Base-by-base conservation (phyloP, 495 filamentous ascomycete genomes). In the Xylaria cubensis region DNA sequence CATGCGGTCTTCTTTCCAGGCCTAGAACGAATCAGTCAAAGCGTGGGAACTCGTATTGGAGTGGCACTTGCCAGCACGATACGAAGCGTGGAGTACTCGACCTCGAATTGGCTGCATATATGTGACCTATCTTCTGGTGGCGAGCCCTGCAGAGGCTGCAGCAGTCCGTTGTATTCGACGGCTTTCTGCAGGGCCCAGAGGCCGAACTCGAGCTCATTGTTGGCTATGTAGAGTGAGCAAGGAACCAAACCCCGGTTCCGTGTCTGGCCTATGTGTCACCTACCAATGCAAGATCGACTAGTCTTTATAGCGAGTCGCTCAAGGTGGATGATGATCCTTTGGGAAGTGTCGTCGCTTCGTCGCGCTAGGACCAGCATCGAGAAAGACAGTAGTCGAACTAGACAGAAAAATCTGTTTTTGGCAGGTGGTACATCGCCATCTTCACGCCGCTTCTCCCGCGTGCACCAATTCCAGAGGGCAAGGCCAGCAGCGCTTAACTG, bases 41-140 rank as follows among this genome's bases (percentile, higher is more conserved):
- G 58, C 62, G 64, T 74, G 36, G 76, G 50, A 58, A 61, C 41
- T 72, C 21, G 58, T 44, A 41, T 56, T 36, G 58, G 51, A n/a
- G 59, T 53, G 61, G 69, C 21, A 75, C 86, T 79, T 81, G 92
- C 93, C 80, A 97, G 75, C 19, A 86, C 86, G 46, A 89, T 90
- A 67, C 93, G 85, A 67, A 95, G 81, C 64, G 89, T 86, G 62
- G 90, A 90, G 75, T 95, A 97, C 72, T 94, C 89, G 46, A 84
- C 80, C 53, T 86, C 83, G 13, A 93, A 74, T 32, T 79, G 82
- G 10, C 76, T 79, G 56, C 71, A 81, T 64, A 80, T 76, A 46
- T 72, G 73, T 32, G 70, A 67, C 68, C 83, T 78, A 66, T 76
- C 69, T 67, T 76, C 71, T 5, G 79, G 69, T 59, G 72, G 73